phyloP scores from a whole-genome alignment of 75 land plant genomes.

The Cryptomeria japonica region DNA sequence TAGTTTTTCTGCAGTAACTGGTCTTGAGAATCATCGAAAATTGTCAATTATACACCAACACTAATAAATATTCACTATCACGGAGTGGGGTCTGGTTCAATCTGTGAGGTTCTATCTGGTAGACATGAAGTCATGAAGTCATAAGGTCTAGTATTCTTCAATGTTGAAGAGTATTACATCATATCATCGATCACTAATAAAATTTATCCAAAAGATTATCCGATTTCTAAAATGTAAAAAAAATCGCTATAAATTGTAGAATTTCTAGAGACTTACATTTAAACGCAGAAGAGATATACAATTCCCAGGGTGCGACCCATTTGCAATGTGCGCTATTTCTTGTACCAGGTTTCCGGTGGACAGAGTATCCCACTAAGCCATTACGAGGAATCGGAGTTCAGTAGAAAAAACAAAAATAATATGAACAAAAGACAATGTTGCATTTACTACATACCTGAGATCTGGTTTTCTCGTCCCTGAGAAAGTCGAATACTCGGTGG shows the following conservation, averaged over 20 bases:
- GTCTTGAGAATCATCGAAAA: no score
- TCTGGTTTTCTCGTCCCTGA: constrained; percentile 64
- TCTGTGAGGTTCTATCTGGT: no score
- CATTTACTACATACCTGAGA: constrained; percentile 56
- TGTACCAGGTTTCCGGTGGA: constrained; percentile 67
- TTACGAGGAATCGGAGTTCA: background rate
- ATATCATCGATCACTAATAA: no score
- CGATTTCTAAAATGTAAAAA: background rate
- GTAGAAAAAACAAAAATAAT: background rate
- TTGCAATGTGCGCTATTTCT: constrained; percentile 75
- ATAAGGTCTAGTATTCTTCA: no score
- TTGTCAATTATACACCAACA: no score
- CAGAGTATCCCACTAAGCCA: constrained; percentile 80
- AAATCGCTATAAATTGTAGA: background rate
- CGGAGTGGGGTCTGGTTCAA: no score
- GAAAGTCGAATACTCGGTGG: constrained; percentile 68
- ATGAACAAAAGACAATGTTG: background rate
- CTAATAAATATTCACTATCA: no score
- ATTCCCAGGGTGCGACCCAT: constrained; percentile 84
- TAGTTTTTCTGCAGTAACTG: no score
- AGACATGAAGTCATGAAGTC: no score
- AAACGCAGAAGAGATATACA: constrained; percentile 82
- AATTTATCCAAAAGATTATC: no score
- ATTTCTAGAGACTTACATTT: constrained; percentile 21
- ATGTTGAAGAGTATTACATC: no score